Base-by-base conservation (phyloP, 2,329 filamentous ascomycete species). In the Penicillium decumbens region DNA sequence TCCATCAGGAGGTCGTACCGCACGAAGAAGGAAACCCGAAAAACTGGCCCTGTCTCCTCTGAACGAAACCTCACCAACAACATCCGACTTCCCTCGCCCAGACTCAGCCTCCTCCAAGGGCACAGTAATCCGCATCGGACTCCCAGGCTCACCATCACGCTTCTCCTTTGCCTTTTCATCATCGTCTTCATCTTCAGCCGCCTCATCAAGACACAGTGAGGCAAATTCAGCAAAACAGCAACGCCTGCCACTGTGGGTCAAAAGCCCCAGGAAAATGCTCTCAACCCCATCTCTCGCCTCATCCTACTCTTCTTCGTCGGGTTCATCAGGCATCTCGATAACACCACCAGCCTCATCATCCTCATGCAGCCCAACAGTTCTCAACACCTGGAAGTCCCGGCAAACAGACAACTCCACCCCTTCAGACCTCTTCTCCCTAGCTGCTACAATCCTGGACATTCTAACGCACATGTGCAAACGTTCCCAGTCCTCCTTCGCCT, bases 381-480 rank as follows among this genome's bases (percentile, higher is more conserved):
- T 70, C 20, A 63, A 69, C 43, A 70, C 62, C 6, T 71, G 64
- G 65, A 76, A 72, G 60, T 67, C 67, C 3, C 62, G 59, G 33
- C 65, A 67, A 43, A 58, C 62, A 23, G 4, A 23, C 15, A 62
- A 68, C 42, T 62, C 65, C 25, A 62, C 64, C 41, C 56, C 70
- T 33, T 74, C 78, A 10, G 81, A 84, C 56, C 68, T 84, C 13
- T 84, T 80, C 66, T 80, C 79, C 24, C 72, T 84, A 0, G 81
- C 75, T 3, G 81, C 80, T 43, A 69, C 82, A 18, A 80, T 75
- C 50, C 66, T 84, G 15, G 80, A 84, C 54, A 78, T 85, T 35
- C 59, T 84, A 15, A 82, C 80, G 1, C 77, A 79, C 56, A 72
- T 84, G 54, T 71, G 82, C 56, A 79, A 80, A 56, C 77, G 78